Conservation (phyloP, 2,329 filamentous ascomycete species). For the Lasiodiplodia gonubiensis region DNA sequence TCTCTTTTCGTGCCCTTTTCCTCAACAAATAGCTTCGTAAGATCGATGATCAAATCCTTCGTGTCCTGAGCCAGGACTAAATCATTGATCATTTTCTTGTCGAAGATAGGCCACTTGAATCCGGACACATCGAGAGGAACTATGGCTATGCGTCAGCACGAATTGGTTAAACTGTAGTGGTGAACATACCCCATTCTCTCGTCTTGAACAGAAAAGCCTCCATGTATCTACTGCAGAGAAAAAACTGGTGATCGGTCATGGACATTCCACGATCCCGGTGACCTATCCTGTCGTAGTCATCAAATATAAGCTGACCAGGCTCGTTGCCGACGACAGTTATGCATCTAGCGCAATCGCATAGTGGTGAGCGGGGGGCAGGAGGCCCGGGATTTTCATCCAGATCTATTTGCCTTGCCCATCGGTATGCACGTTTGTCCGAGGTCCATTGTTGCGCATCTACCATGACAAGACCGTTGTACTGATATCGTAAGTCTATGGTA, state of each 20-base stretch:
- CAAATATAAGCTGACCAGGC: neutral
- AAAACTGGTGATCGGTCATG: neutral
- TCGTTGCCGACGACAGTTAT: conserved; percentile 16
- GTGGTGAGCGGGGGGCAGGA: conserved; percentile 22
- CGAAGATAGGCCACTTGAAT: neutral
- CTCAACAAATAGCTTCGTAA: neutral
- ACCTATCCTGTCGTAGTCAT: neutral
- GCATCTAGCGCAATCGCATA: conserved; percentile 30
- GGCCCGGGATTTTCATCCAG: conserved; percentile 25
- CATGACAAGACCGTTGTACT: conserved; percentile 31
- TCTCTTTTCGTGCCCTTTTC: neutral
- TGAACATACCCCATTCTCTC: neutral
- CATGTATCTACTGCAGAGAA: neutral
- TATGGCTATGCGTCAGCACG: neutral
- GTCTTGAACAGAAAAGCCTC: conserved; percentile 2
- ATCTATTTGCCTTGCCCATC: conserved; percentile 7
- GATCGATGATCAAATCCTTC: neutral
- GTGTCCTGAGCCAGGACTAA: neutral
- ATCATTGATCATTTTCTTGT: neutral
- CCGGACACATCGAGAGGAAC: neutral
- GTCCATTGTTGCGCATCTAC: conserved; percentile 28
- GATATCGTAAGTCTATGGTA: neutral
- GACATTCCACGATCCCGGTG: neutral
- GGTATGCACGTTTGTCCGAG: conserved; percentile 5
- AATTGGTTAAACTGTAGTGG: rapidly evolving